A percentile compares a stretch with the other conserved stretches of the same genome.
Conservation (phyloP, 179 eudicot species). For the Actinidia chinensis region DNA sequence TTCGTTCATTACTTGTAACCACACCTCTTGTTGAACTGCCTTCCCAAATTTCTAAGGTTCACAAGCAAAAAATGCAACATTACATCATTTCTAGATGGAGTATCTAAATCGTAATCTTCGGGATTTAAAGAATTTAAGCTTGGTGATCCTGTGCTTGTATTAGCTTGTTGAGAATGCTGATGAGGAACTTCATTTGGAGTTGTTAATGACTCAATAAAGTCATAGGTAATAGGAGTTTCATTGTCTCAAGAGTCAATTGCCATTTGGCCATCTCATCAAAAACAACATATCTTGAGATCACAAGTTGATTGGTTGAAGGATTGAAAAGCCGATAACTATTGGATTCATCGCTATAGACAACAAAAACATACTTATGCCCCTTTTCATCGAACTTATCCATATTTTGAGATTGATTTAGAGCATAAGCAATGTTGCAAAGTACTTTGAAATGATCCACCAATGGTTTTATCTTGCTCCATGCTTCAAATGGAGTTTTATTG, state of each 20-base stretch:
- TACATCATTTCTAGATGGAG: background rate
- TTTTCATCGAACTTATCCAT: too few relatives aligned
- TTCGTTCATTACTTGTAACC: too few relatives aligned
- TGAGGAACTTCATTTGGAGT: constrained; percentile 3
- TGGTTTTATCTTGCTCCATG: background rate
- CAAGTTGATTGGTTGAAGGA: background rate
- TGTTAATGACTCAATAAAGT: background rate
- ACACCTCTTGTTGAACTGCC: too few relatives aligned
- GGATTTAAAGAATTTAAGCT: background rate
- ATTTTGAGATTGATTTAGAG: too few relatives aligned
- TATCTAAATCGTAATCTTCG: background rate
- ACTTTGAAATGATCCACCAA: background rate
- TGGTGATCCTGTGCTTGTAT: background rate
- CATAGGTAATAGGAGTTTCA: background rate
- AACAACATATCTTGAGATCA: background rate
- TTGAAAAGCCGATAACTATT: background rate
- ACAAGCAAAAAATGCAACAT: too few relatives aligned
- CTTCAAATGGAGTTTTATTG: background rate
- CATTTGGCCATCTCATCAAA: background rate
- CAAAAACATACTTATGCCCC: background rate
- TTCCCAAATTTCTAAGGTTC: too few relatives aligned
- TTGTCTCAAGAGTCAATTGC: background rate
- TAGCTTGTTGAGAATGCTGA: background rate
- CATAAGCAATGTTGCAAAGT: too few relatives aligned
- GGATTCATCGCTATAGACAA: background rate